Base-by-base conservation (phyloP, 495 filamentous ascomycete genomes). In the Hypoxylon fuscum region DNA sequence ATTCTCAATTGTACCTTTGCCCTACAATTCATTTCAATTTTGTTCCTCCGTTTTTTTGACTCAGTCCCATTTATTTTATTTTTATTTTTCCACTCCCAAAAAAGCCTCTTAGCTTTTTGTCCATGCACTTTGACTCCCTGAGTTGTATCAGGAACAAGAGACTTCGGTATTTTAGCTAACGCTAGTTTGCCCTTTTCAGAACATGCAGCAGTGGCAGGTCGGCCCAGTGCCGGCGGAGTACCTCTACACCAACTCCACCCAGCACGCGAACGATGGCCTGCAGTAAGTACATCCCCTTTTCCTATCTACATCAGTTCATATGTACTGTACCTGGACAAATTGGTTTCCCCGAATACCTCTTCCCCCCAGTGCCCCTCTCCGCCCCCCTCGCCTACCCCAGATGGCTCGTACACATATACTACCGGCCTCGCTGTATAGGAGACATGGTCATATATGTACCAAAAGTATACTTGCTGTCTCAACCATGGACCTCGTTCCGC, bases 171-270 rank as follows among this genome's bases (percentile, higher is more conserved):
- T 48, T 55, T 59, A 64, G 54, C 69, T 72, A 45, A 72, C 69
- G 49, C 59, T 64, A 67, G 54, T 71, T 68, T 70, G 62, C 67
- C 70, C 51, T 59, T 53, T 68, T 61, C 68, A 79, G 76, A 77
- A 64, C 70, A 82, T 82, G 79, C 76, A 82, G 74, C 75, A 80
- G 73, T 81, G 78, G 79, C 79, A 77, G 70, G 77, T 81, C 68
- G 56, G 76, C 59, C 74, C 79, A 57, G 68, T 76, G 70, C 69
- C 74, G 66, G 79, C 74, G 66, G 79, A 77, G 70, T 79, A 80
- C 74, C 53, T 81, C 43, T 78, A 78, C 74, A 66, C 67, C 58
- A 76, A 72, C 76, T 77, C 78, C 77, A 75, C 76, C 65, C 75
- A 71, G 72, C 76, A 79, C 64, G 62, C 77, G 46, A 77, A 75